A percentile compares a stretch with the other conserved stretches of the same genome.
Evolutionary conservation across 768 basidiomycete genomes (phyloP).

Genomic region (Asterophora lycoperdoides): DNA sequence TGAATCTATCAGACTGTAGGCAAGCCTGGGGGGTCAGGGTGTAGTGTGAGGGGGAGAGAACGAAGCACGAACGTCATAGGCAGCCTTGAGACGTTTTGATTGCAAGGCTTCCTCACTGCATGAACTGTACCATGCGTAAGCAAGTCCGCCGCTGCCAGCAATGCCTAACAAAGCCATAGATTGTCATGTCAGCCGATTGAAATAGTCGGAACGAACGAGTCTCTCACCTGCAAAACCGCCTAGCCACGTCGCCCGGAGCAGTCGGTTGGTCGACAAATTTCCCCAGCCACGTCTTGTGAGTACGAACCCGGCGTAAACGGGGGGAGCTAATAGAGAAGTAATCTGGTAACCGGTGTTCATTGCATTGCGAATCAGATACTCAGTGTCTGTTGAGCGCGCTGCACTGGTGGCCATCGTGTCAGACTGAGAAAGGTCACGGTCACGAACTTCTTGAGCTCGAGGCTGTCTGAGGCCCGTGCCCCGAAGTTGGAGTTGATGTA

Average conservation of each 20-base stretch:
- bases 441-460: no score
- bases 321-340: slow-evolving; percentile 58
- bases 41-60: not conserved
- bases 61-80: slow-evolving; percentile 50
- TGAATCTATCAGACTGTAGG: slow-evolving; percentile 48
- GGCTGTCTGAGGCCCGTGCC: no score
- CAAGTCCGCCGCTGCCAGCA: slow-evolving; percentile 49
- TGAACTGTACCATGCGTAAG: slow-evolving; percentile 56
- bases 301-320: slow-evolving; percentile 51
- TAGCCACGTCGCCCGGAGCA: slow-evolving; percentile 71
- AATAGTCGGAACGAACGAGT: not conserved
- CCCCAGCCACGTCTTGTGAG: slow-evolving; percentile 51
- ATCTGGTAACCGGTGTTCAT: slow-evolving; percentile 67
- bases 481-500: no score
- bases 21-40: slow-evolving; percentile 2
- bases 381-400: slow-evolving; percentile 52
- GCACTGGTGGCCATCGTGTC: slow-evolving; percentile 10
- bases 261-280: slow-evolving; percentile 54
- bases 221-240: slow-evolving; percentile 56
- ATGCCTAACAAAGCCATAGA: slow-evolving; percentile 33
- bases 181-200: slow-evolving; percentile 4
- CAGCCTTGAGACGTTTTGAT: slow-evolving; percentile 43
- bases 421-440: no score
- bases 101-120: slow-evolving; percentile 47
- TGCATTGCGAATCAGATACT: slow-evolving; percentile 60